These are phyloP conservation scores for Skeletonema tropicum DNA, from an alignment of 108 stramenopile genomes.

Conservation along the genomic window DNA sequence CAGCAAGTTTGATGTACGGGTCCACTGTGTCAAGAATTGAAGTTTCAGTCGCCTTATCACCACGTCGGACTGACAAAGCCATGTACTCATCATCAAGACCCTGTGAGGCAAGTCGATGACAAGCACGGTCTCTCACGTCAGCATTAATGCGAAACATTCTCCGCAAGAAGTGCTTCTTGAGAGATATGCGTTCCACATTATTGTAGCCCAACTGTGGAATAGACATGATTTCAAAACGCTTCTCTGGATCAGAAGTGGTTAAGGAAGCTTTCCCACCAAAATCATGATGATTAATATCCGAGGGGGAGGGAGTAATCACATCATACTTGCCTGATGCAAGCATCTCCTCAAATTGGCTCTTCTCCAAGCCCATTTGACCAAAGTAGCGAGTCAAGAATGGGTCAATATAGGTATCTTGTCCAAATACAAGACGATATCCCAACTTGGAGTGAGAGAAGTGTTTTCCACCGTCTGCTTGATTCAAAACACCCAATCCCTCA, in stretches of 20 bases:
- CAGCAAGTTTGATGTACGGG: constrained; percentile 9
- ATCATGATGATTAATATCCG: constrained; percentile 10
- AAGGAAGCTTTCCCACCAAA: neutral
- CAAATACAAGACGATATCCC: neutral
- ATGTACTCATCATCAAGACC: constrained; percentile 17
- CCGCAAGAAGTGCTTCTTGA: neutral
- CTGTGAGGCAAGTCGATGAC: constrained; percentile 8
- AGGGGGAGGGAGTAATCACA: neutral
- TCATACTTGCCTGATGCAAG: neutral
- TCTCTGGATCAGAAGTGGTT: neutral
- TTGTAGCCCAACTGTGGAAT: constrained; percentile 2
- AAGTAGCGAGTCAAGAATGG: constrained; percentile 16
- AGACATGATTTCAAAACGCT: neutral
- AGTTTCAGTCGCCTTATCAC: constrained; percentile 10
- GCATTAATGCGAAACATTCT: neutral
- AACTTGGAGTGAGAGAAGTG: constrained; percentile 7
- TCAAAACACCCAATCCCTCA: neutral
- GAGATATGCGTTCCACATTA: neutral
- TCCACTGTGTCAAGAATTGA: neutral
- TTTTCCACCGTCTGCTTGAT: neutral
- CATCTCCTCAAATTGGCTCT: neutral
- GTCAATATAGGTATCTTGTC: neutral
- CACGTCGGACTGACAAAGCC: constrained; percentile 10
- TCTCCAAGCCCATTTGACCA: constrained; percentile 18
- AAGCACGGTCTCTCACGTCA: neutral